phyloP scores from a whole-genome alignment of 1,284 basidiomycete species.

The Sanghuangporus weigelae region DNA sequence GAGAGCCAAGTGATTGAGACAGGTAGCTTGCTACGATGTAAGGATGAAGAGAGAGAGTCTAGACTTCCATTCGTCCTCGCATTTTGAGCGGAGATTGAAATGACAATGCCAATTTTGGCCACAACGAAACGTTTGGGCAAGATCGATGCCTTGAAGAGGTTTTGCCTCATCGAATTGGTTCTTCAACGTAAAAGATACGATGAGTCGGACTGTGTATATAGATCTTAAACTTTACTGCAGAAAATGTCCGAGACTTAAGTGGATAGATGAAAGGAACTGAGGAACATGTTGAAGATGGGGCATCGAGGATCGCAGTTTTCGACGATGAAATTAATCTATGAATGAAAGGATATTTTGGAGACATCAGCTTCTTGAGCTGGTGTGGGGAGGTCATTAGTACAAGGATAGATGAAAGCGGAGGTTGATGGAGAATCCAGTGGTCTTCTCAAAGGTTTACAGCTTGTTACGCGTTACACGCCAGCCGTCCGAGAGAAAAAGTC shows the following conservation, averaged over 20 bases:
- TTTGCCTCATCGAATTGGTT: background rate
- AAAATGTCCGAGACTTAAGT: background rate
- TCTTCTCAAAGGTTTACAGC: no score
- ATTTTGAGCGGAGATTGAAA: background rate
- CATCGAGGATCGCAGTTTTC: background rate
- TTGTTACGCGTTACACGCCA: no score
- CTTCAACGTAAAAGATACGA: background rate
- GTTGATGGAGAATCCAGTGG: no score
- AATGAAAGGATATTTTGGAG: no score
- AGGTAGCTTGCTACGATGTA: background rate
- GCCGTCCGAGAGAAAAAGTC: no score
- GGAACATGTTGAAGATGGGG: background rate
- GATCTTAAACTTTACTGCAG: background rate
- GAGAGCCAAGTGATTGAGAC: background rate
- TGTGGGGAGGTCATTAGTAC: no score
- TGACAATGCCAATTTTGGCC: background rate
- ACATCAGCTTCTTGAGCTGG: no score
- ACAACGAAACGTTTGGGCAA: background rate
- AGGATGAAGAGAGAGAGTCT: background rate
- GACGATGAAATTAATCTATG: no score
- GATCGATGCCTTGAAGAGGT: background rate
- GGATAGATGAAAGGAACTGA: background rate
- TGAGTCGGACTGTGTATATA: background rate
- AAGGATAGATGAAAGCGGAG: no score
- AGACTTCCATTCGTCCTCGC: background rate